A percentile compares a stretch with the other conserved stretches of the same genome.
Evolutionary conservation across 2,329 filamentous ascomycete species (phyloP).

Genomic region (Xylariaceae sp.): DNA sequence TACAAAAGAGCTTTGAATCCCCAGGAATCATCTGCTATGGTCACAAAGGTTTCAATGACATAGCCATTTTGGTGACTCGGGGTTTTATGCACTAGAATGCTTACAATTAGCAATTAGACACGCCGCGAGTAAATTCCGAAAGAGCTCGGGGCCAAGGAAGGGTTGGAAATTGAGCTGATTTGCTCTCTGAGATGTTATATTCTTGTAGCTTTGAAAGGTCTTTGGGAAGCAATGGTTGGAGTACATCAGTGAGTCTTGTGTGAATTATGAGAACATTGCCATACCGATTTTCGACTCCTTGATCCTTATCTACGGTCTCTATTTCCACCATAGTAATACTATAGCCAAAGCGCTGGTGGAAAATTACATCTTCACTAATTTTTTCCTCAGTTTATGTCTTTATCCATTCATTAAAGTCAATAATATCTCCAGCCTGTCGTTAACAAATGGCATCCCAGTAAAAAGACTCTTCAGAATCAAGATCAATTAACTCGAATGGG

Average conservation of each 20-base stretch:
- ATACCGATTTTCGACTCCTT: constrained; percentile 64
- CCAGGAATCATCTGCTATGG: constrained; percentile 64
- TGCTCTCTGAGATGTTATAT: constrained; percentile 37
- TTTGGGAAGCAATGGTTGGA: constrained; percentile 49
- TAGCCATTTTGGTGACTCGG: constrained; percentile 64
- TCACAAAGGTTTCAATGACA: constrained; percentile 71
- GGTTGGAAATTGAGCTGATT: too few species aligned
- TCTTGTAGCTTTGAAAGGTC: constrained; percentile 40
- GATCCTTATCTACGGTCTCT: constrained; percentile 58
- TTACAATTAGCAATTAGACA: too few species aligned
- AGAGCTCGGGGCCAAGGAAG: too few species aligned
- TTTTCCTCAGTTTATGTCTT: constrained; percentile 52
- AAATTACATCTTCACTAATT: constrained; percentile 44
- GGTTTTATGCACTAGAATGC: constrained; percentile 41
- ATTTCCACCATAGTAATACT: constrained; percentile 59
- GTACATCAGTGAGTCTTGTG: constrained; percentile 63
- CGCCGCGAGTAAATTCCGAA: too few species aligned
- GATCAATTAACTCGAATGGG: too few species aligned
- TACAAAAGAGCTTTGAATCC: constrained; percentile 67
- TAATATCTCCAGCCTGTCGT: constrained; percentile 60
- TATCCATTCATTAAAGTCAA: constrained; percentile 52
- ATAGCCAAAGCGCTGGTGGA: constrained; percentile 55
- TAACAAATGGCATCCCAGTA: too few species aligned
- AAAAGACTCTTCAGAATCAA: too few species aligned
- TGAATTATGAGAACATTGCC: constrained; percentile 70